Conservation (phyloP, 495 filamentous ascomycete genomes). For the Baudoinia panamericana region DNA sequence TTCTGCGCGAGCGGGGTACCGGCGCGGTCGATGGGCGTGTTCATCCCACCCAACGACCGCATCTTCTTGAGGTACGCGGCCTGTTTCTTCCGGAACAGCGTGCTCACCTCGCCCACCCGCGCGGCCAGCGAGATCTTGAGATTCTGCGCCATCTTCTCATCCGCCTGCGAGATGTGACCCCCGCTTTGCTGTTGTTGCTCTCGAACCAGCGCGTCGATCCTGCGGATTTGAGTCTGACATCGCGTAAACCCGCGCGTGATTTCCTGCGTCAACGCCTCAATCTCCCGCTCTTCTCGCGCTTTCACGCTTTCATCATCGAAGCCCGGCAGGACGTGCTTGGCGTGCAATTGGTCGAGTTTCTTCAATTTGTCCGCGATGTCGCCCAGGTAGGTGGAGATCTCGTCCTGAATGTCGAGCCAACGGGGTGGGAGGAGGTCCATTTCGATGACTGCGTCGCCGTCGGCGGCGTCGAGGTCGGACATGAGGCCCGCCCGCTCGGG, state of each 20-base stretch:
- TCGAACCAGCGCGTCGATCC: conserved; percentile 70
- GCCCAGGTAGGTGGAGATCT: conserved; percentile 71
- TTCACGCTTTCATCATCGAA: conserved; percentile 91
- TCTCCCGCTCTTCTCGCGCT: conserved; percentile 68
- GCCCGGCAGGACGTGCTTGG: conserved; percentile 91
- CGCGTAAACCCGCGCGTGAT: conserved; percentile 81
- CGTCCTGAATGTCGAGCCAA: too few relatives aligned
- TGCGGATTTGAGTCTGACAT: conserved; percentile 76
- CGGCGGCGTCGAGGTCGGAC: conserved; percentile 60
- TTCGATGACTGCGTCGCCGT: conserved; percentile 92
- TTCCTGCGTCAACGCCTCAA: conserved; percentile 77
- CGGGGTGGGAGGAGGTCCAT: too few relatives aligned
- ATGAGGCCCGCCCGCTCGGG: conserved; percentile 75
- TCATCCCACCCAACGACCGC: conserved; percentile 57
- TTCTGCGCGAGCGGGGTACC: conserved; percentile 47
- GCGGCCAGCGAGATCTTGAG: conserved; percentile 81
- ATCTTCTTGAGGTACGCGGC: conserved; percentile 92
- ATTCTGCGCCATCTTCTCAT: conserved; percentile 92
- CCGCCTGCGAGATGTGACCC: conserved; percentile 58
- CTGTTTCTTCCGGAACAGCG: conserved; percentile 89
- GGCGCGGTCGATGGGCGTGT: conserved; percentile 43
- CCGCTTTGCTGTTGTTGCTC: conserved; percentile 47
- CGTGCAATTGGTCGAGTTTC: conserved; percentile 79
- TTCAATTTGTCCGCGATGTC: conserved; percentile 71
- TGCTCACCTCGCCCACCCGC: conserved; percentile 83